Evolutionary conservation across 2,329 filamentous ascomycete species (phyloP).

Genomic region (Calonectria hongkongensis): DNA sequence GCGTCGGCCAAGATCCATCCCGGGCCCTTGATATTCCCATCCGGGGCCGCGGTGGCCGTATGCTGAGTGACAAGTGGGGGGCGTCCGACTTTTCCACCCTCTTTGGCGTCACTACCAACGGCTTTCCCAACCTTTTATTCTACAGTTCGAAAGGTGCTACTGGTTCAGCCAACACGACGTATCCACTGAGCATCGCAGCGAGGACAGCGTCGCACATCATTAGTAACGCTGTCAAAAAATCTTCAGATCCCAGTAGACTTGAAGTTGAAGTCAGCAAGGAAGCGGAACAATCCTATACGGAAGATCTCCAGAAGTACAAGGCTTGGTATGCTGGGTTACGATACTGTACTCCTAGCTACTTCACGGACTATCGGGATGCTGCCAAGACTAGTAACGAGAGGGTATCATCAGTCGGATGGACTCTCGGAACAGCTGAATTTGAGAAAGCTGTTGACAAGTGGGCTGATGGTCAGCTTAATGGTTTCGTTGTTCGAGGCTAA

Average conservation of each 20-base stretch:
- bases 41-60: background rate
- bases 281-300: background rate
- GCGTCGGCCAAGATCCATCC: background rate
- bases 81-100: background rate
- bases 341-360: background rate
- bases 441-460: conserved; percentile 3
- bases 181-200: background rate
- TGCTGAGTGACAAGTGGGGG: background rate
- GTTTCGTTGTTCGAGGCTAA: background rate
- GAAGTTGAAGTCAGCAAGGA: conserved; percentile 8
- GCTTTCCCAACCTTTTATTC: conserved; percentile 3
- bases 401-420: background rate
- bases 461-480: background rate
- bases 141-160: background rate
- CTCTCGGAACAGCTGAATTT: conserved; percentile 6
- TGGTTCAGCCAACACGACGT: conserved; percentile 1
- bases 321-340: background rate
- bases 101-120: background rate
- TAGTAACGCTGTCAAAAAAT: background rate
- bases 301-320: background rate
- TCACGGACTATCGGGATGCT: background rate
- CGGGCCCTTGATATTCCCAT: background rate
- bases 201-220: background rate
- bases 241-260: background rate
- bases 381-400: background rate